Evolutionary conservation across 192 early-diverging fungal genomes (phyloP).

Genomic region (Linnemannia exigua): DNA sequence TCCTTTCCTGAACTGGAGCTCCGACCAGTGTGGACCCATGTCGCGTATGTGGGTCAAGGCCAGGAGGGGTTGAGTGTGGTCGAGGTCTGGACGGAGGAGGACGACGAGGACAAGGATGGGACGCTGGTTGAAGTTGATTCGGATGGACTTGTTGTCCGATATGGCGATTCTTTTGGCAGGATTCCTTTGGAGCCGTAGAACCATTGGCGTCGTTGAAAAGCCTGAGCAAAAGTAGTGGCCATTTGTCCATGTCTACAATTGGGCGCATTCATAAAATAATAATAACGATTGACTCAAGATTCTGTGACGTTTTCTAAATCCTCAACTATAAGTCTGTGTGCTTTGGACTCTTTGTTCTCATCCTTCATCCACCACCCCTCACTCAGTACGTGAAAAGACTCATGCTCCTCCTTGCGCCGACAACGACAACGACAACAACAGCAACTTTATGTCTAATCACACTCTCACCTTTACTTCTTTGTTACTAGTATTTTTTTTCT

Average conservation of each 20-base stretch:
- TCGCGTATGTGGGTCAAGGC: constrained; percentile 49
- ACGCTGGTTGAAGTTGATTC: constrained; percentile 42
- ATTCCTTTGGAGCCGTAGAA: constrained; percentile 1
- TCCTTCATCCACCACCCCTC: not conserved
- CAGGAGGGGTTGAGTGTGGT: constrained; percentile 24
- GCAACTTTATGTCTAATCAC: not conserved
- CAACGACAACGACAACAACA: not conserved
- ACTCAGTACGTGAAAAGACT: not conserved
- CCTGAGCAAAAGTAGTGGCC: not conserved
- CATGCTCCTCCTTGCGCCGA: not conserved
- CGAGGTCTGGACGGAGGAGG: constrained; percentile 49
- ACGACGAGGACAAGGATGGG: constrained; percentile 39
- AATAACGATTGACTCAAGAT: not conserved
- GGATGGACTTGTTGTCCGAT: constrained; percentile 46
- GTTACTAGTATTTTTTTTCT: not conserved
- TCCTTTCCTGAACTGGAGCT: constrained; percentile 51
- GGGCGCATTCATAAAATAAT: not conserved
- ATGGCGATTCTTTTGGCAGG: constrained; percentile 36
- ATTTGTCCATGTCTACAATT: not conserved
- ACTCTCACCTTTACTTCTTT: not conserved
- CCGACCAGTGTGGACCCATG: constrained; percentile 27
- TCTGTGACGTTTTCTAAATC: not conserved
- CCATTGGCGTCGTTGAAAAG: not conserved
- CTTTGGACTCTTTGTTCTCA: not conserved
- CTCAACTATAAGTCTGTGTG: no score